A percentile compares a stretch with the other conserved stretches of the same genome.
These are phyloP conservation scores for Ascochyta fabae DNA, from an alignment of 2,329 filamentous ascomycete species.

Conservation along the genomic window DNA sequence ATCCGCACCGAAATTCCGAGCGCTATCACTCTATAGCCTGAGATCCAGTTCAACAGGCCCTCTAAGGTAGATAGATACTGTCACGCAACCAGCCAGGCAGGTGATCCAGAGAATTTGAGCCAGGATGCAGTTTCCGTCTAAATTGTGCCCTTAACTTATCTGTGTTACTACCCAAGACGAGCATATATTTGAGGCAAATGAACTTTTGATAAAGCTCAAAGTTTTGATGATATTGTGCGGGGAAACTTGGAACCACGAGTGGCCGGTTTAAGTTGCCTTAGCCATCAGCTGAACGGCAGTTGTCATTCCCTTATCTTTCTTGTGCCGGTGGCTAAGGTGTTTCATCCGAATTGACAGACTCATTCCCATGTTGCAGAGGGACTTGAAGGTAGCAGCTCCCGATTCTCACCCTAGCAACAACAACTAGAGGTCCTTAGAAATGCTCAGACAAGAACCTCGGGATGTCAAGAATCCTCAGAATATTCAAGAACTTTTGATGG, in stretches of 20 bases:
- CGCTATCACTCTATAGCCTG: constrained; percentile 2
- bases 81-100: constrained; percentile 1
- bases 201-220: constrained; percentile 12
- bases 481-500: no score
- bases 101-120: constrained; percentile 7
- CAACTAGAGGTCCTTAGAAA: no score
- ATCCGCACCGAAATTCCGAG: constrained; percentile 17
- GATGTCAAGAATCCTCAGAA: no score
- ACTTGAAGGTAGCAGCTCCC: no score
- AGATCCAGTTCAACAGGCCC: neutral
- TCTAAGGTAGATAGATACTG: neutral
- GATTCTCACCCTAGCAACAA: no score
- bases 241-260: constrained; percentile 1
- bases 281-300: neutral
- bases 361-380: no score
- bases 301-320: neutral
- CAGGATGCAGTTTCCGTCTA: constrained; percentile 4
- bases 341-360: neutral
- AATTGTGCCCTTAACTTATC: neutral
- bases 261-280: neutral
- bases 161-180: neutral
- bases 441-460: no score
- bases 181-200: constrained; percentile 8
- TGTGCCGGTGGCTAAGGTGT: constrained; percentile 16
- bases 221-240: constrained; percentile 13